These are phyloP conservation scores for Galerina sulciceps DNA, from an alignment of 768 basidiomycete species.

Conservation along the genomic window DNA sequence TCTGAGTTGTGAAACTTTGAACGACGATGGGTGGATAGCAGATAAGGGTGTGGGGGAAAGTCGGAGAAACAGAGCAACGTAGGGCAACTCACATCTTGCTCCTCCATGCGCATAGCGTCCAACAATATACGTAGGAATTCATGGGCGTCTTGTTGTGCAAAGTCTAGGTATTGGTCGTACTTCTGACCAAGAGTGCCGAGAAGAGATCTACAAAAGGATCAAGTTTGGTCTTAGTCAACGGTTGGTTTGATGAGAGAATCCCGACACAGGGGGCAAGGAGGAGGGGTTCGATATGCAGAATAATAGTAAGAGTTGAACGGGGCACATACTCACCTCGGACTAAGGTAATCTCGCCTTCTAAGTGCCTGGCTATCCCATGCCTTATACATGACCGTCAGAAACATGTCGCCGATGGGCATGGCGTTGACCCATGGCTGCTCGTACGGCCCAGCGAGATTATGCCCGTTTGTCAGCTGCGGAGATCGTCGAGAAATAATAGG, in stretches of 20 bases:
- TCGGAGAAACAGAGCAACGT: slow-evolving; percentile 6
- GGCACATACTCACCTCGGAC: slow-evolving; percentile 61
- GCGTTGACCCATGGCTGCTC: slow-evolving; percentile 58
- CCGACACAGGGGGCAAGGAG: not conserved
- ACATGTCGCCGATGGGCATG: slow-evolving; percentile 76
- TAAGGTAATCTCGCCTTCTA: slow-evolving; percentile 55
- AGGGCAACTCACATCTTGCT: slow-evolving; percentile 69
- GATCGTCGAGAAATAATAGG: slow-evolving; percentile 55
- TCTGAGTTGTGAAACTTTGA: not conserved
- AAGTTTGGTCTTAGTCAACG: not conserved
- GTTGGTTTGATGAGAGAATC: no score
- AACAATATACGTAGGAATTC: slow-evolving; percentile 89
- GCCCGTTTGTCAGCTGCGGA: slow-evolving; percentile 73
- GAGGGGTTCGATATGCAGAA: not conserved
- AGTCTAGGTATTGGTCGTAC: slow-evolving; percentile 94
- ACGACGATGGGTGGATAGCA: not conserved
- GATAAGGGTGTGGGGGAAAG: slow-evolving; percentile 1
- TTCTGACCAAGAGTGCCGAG: slow-evolving; percentile 75
- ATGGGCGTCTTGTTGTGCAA: slow-evolving; percentile 95
- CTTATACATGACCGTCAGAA: slow-evolving; percentile 59
- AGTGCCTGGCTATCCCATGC: slow-evolving; percentile 68
- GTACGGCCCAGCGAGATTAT: slow-evolving; percentile 52
- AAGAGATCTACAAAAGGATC: slow-evolving; percentile 49
- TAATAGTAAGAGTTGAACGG: not conserved
- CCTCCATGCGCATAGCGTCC: slow-evolving; percentile 95